phyloP scores from a whole-genome alignment of 2,329 filamentous ascomycete genomes.

The Colletotrichum navitas region DNA sequence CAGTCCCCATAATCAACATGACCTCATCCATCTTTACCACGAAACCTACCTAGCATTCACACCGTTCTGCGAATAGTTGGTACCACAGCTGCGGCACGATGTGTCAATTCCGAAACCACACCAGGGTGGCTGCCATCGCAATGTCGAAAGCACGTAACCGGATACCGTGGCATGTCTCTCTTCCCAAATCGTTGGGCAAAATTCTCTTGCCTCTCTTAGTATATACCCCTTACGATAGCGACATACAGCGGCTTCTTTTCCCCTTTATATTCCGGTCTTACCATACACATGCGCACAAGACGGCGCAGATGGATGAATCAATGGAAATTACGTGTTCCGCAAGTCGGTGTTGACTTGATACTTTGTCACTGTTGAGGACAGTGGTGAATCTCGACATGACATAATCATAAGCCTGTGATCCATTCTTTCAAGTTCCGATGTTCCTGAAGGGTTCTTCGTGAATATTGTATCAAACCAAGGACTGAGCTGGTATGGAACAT shows the following conservation, averaged over 20 bases:
- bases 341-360: not conserved
- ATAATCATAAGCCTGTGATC: not conserved
- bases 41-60: not conserved
- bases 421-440: not conserved
- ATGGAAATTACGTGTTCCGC: not conserved
- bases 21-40: not conserved
- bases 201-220: not conserved
- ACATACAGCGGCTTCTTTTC: not conserved
- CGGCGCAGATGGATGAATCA: not conserved
- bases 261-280: not conserved
- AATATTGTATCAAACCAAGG: not conserved
- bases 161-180: not conserved
- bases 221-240: conserved; percentile 16
- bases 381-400: not conserved
- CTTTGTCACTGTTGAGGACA: not conserved
- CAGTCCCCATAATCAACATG: conserved; percentile 23
- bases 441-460: not conserved
- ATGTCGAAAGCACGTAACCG: not conserved
- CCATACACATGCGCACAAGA: not conserved
- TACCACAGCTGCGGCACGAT: not conserved
- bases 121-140: not conserved
- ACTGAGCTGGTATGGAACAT: not conserved
- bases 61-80: not conserved
- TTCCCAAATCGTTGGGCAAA: not conserved
- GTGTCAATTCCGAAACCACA: not conserved